Base-by-base conservation (phyloP, 2,329 filamentous ascomycete genomes). In the Trichoderma sp. region DNA sequence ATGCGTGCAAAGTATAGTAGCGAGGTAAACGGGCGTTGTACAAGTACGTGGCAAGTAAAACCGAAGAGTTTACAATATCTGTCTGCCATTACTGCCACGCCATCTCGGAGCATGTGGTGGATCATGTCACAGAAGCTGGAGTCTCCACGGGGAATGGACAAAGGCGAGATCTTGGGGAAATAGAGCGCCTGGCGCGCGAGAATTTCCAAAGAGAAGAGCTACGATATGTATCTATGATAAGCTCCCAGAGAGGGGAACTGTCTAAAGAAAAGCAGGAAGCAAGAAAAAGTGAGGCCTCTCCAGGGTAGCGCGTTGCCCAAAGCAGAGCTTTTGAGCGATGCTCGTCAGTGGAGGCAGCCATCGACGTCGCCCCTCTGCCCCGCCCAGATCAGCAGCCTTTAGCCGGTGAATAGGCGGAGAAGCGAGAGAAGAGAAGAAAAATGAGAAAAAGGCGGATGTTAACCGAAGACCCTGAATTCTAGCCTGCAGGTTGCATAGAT, bases 361-460 rank as follows among this genome's bases (percentile, higher is more conserved):
- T 49, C 46, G 11, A 49, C 46, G 46, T 49, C 0, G n/a, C 46
- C 46, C 46, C 43, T 21, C 43, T 49, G 43, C 46, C 46, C 46
- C 46, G 46, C 46, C 46, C n/a, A 21, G 46, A 49, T 49, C n/a
- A 21, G 21, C 21, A 3, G 43, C 6, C n/a, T 24, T 24, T 24
- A 43, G 11, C 46, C 11, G 46, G 46, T 21, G 46, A 13, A 49
- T 49, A 49, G n/a, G 39, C 39, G 39, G 18, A 49, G 46, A 24
- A 43, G 51, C 13, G 24, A 28, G 3, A 49, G 8, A 13, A 5
- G 16, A 49, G 21, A 8, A 32, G 24, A 32, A 59, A 30, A 60
- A 34, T 34, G 32, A 34, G 28, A 43, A 14, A 61, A n/a, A 61
- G 30, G 59, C 43, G 59, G 59, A 61, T 61, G 59, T 61, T 61